These are phyloP conservation scores for Penicillium alfredii DNA, from an alignment of 495 filamentous ascomycete genomes.

Conservation along the genomic window DNA sequence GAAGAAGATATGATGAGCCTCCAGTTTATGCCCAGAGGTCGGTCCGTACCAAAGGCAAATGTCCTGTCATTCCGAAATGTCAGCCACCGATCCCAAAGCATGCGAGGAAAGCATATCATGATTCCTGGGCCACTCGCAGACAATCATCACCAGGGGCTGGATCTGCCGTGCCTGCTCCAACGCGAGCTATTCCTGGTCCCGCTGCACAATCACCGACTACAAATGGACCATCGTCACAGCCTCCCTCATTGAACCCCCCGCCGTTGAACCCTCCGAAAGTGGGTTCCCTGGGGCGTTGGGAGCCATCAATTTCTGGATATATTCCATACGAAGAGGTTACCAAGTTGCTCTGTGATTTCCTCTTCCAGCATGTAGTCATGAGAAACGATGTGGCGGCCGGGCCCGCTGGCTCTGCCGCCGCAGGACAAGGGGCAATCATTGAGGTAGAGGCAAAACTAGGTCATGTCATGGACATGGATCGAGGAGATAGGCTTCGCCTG, in stretches of 20 bases:
- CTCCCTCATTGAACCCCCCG: conserved; percentile 8
- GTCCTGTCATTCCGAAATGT: conserved; percentile 34
- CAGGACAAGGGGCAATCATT: conserved; percentile 60
- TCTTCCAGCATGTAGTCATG: conserved; percentile 62
- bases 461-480: conserved; percentile 64
- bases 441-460: conserved; percentile 94
- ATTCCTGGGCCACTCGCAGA: conserved; percentile 25
- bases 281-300: conserved; percentile 58
- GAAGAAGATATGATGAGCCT: conserved; percentile 39
- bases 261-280: conserved; percentile 6
- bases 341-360: conserved; percentile 64
- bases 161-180: conserved; percentile 15
- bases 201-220: conserved; percentile 7
- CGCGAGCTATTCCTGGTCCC: conserved; percentile 17
- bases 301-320: conserved; percentile 60
- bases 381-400: conserved; percentile 47
- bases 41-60: conserved; percentile 31
- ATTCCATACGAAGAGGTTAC: conserved; percentile 64
- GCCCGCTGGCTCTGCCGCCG: conserved; percentile 40
- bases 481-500: conserved; percentile 57
- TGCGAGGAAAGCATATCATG: conserved; percentile 17
- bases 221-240: conserved; percentile 8
- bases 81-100: conserved; percentile 34
- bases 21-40: conserved; percentile 43
- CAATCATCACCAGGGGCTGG: conserved; percentile 17